Base-by-base conservation (phyloP, 2,329 filamentous ascomycete genomes). In the Coniochaeta sp. region DNA sequence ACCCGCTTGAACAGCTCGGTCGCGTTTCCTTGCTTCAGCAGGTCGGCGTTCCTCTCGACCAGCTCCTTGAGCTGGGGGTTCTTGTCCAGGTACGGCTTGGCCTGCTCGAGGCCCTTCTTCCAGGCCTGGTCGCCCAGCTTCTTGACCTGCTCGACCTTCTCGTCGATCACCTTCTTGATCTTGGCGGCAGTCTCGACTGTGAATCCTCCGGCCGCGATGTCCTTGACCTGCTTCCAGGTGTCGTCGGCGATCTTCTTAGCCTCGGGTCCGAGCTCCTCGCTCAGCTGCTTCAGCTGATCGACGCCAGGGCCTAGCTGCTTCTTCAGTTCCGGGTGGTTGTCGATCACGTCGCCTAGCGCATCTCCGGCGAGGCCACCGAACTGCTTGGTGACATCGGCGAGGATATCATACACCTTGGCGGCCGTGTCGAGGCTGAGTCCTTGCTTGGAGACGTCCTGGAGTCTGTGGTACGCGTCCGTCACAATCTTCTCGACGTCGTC, bases 231-330 rank as follows among this genome's bases (percentile, higher is more conserved):
- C 30, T 80, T 71, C 83, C 87, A 91, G 1, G 88, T 89, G 72
- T 88, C 79, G 59, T 91, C 86, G 5, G 89, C 82, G 71, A 90
- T 81, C 79, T 91, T 87, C 81, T 91, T 90, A 0, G 87, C 89
- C 69, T 91, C 87, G 0, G 89, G 89, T 0, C 89, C 89, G 67
- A 89, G 88, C 61, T 85, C 77, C 16, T 90, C 82, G 28, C 85
- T 85, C 72, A 90, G 80, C 65, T 85, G 72, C 79, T 90, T 89
- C 57, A 92, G 76, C 70, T 89, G 82, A 57, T 89, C 83, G 52
- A 89, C 73, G 65, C 83, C 86, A 12, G 83, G 85, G 16, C 89
- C 89, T 9, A 91, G 74, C 74, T 89, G 87, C 69, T 91, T 82
- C 77, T 90, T 90, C 22, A 90, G 68, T 65, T 88, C 73, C 0